A percentile compares a stretch with the other conserved stretches of the same genome.
Conservation (phyloP, 208 protist species). For the Trypanosoma cruzi region DNA sequence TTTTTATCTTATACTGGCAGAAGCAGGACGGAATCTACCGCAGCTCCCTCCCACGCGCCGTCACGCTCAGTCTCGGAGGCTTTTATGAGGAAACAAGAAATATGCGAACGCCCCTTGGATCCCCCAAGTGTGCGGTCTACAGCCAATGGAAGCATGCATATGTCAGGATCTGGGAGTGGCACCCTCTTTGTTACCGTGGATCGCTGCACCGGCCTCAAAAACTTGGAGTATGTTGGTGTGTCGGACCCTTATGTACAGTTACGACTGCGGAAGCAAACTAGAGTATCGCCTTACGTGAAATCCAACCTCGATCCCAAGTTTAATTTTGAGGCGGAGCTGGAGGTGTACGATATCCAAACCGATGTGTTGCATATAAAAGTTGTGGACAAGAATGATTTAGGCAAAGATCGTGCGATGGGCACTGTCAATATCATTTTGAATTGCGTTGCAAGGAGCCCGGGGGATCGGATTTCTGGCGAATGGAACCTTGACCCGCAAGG, state of each 20-base stretch:
- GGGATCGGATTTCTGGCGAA: constrained; percentile 37
- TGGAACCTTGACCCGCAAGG: constrained; percentile 62
- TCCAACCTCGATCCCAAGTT: constrained; percentile 63
- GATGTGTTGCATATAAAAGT: constrained; percentile 52
- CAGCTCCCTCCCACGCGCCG: constrained; percentile 31
- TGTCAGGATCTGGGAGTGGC: constrained; percentile 18
- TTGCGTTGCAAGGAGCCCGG: constrained; percentile 19
- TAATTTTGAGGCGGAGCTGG: constrained; percentile 65
- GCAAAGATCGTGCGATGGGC: constrained; percentile 66
- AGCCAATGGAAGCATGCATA: constrained; percentile 4
- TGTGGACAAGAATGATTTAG: constrained; percentile 70
- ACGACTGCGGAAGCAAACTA: constrained; percentile 39
- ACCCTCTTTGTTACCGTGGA: constrained; percentile 64
- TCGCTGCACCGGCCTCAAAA: constrained; percentile 52
- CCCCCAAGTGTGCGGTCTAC: constrained; percentile 36
- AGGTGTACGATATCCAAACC: constrained; percentile 39
- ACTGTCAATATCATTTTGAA: constrained; percentile 43
- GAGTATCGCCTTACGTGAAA: constrained; percentile 46
- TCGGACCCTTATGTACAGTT: constrained; percentile 80
- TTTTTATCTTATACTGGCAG: constrained; percentile 42
- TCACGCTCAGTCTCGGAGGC: constrained; percentile 35
- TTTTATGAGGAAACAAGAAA: constrained; percentile 32
- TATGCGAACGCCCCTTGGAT: constrained; percentile 1
- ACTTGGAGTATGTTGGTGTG: constrained; percentile 50
- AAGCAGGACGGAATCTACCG: constrained; percentile 11